These are phyloP conservation scores for Plasmodium adleri DNA, from an alignment of 169 alveolate species.

Conservation along the genomic window DNA sequence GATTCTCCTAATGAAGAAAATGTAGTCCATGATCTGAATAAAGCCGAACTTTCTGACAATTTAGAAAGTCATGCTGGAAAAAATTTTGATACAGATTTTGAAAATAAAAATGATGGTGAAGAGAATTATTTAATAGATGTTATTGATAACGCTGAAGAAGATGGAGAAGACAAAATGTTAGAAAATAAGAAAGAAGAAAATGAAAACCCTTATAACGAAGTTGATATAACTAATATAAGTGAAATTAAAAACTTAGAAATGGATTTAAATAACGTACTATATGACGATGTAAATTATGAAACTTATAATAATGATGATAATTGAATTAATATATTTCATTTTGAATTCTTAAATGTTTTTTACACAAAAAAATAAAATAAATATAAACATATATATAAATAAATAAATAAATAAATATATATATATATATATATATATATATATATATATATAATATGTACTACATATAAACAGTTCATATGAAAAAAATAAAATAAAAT, in stretches of 20 bases:
- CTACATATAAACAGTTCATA: too few species aligned
- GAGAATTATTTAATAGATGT: conserved; percentile 15
- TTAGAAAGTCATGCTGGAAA: conserved; percentile 3
- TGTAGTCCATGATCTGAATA: background rate
- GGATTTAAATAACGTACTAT: conserved; percentile 61
- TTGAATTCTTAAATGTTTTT: background rate
- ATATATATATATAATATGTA: background rate
- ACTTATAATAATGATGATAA: conserved; percentile 57
- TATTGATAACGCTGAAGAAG: background rate
- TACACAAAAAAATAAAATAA: background rate
- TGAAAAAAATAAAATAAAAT: background rate
- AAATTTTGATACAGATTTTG: conserved; percentile 4
- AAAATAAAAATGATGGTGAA: conserved; percentile 21
- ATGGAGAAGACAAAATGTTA: background rate
- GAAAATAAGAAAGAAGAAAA: background rate
- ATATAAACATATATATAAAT: background rate
- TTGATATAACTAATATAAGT: conserved; percentile 9
- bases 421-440: background rate
- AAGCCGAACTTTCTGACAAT: background rate
- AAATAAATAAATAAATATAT: background rate
- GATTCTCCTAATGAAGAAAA: background rate
- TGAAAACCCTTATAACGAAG: conserved; percentile 1
- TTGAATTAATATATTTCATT: background rate
- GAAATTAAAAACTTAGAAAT: conserved; percentile 48
- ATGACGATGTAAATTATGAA: conserved; percentile 52